Evolutionary conservation across 192 early-diverging fungal genomes (phyloP).

Genomic region (Backusella australiensis): DNA sequence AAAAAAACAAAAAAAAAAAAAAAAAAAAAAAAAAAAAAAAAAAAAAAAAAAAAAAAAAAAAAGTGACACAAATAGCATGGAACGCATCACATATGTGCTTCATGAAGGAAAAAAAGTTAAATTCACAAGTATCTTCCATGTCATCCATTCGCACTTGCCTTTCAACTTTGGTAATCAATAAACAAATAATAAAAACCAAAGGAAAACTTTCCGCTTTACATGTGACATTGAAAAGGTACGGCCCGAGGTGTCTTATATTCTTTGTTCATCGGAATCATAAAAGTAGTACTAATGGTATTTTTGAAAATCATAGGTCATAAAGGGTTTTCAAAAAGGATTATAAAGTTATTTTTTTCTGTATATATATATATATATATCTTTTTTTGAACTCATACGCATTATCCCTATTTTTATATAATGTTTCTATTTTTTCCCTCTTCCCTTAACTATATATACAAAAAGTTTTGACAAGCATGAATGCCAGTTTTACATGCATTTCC

Average conservation of each 20-base stretch:
- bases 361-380: not conserved
- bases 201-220: no score
- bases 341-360: not conserved
- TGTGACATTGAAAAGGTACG: no score
- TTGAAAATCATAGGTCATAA: no score
- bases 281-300: no score
- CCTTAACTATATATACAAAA: not conserved
- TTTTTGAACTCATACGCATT: not conserved
- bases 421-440: not conserved
- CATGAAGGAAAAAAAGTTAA: not conserved
- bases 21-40: no score
- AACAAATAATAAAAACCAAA: constrained; percentile 5
- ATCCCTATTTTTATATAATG: not conserved
- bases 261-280: no score
- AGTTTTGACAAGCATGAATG: not conserved
- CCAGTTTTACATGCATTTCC: not conserved
- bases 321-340: no score
- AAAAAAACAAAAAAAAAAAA: no score
- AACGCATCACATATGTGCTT: no score
- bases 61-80: not conserved
- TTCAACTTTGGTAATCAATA: constrained; percentile 16
- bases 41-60: no score
- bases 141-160: not conserved
- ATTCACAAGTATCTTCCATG: constrained; percentile 28
- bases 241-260: no score